phyloP scores from a whole-genome alignment of 2,329 filamentous ascomycete species.

The Plectosphaerella sp. region DNA sequence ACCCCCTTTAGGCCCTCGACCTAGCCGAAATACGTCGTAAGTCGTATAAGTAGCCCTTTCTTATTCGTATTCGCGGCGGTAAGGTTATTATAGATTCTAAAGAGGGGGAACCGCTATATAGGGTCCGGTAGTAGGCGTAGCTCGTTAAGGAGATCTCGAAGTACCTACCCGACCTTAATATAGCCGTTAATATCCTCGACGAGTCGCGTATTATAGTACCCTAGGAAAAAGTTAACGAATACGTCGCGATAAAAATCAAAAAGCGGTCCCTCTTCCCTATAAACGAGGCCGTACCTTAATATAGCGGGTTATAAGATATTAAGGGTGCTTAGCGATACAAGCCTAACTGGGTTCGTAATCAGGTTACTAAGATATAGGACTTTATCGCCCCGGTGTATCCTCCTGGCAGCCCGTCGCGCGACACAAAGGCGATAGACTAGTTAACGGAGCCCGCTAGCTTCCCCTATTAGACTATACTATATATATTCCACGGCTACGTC shows the following conservation, averaged over 20 bases:
- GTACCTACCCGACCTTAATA: conserved; percentile 48
- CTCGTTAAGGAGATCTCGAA: conserved; percentile 15
- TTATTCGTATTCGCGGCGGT: conserved; percentile 42
- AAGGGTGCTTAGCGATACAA: conserved; percentile 16
- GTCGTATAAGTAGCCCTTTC: conserved; percentile 29
- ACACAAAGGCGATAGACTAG: conserved; percentile 21
- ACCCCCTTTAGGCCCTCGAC: conserved; percentile 55
- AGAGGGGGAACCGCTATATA: background rate
- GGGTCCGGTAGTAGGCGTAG: conserved; percentile 1
- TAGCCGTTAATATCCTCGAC: conserved; percentile 48
- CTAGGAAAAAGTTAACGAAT: conserved; percentile 43
- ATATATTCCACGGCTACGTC: conserved; percentile 40
- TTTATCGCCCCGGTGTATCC: conserved; percentile 43
- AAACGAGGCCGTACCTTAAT: conserved; percentile 31
- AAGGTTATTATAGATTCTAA: conserved; percentile 13
- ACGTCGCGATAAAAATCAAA: conserved; percentile 33
- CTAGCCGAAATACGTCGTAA: conserved; percentile 26
- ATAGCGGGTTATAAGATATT: conserved; percentile 21
- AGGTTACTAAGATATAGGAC: conserved; percentile 38
- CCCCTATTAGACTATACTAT: conserved; percentile 17
- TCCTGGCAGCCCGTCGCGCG: conserved; percentile 41
- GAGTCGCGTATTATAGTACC: conserved; percentile 46
- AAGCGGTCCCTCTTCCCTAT: conserved; percentile 30
- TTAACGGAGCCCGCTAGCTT: conserved; percentile 23
- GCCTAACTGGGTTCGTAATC: conserved; percentile 29